Evolutionary conservation across 1,139 yeast genomes (phyloP), one percentile per base, ranked within the genome.

Genomic region (Pneumocystis wakefieldiae): DNA sequence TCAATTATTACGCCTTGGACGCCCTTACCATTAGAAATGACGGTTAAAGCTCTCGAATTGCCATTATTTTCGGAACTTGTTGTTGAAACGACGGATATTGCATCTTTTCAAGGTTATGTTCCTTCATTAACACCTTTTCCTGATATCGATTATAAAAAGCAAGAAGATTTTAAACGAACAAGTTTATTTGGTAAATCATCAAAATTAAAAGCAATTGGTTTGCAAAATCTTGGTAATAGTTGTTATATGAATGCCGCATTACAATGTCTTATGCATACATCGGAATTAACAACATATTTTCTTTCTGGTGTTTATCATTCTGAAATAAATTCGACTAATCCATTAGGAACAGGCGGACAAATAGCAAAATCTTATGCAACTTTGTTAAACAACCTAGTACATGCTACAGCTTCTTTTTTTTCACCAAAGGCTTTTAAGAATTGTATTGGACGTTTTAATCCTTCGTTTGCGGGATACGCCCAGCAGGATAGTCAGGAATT

Each of bases 401-500:
- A 71, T 59, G 65, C 73, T 53, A 42, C 61, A 17, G 57, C 53
- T n/a, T 41, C 69, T 66, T 29, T 70, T 62, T 72, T 70, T 62
- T 72, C 83, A 0, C 97, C 98, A 0, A 76, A 89, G 61, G 87
- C 84, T 57, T 91, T 92, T 75, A 89, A 89, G 70, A 77, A 80
- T 48, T 84, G 88, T 0, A 80, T 92, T 59, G 97, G 97, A 0
- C 81, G 84, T 65, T 87, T 81, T 71, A 86, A 90, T 59, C 81
- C 86, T 0, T 82, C 88, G 82, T 92, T 92, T 76, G 81, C 89
- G 0, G 96, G 95, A 0, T 90, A 86, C 70, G 83, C 82, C 69
- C 98, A 92, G 73, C 98, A 92, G 72, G 98, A 92, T 72, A 88
- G 97, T 0, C 98, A 92, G 73, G 98, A 92, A 72, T 86, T 92